phyloP scores from a whole-genome alignment of 345 rosid species.

The Linum usitatissimum region DNA sequence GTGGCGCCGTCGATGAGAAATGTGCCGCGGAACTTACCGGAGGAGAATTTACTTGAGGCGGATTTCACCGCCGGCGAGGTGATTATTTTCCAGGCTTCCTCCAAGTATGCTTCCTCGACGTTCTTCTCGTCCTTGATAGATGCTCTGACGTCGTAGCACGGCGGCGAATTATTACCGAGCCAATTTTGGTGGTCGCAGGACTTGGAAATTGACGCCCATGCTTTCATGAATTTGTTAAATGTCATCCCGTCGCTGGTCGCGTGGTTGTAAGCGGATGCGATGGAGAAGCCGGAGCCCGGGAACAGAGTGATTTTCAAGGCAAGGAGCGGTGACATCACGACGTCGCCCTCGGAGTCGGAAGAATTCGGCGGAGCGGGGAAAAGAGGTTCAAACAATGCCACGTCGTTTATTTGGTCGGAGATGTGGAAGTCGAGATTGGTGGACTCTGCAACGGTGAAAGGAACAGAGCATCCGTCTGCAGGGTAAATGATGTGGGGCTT shows the following conservation, averaged over 20 bases:
- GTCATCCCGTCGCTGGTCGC: background rate
- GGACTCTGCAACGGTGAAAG: constrained; percentile 20
- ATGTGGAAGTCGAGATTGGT: constrained; percentile 22
- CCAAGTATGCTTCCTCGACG: no score
- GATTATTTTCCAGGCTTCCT: no score
- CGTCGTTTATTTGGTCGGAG: constrained; percentile 1
- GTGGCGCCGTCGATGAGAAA: no score
- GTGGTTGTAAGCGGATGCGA: background rate
- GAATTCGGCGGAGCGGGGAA: background rate
- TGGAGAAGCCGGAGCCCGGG: background rate
- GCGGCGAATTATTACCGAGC: no score
- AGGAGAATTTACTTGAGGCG: no score
- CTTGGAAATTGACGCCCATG: no score
- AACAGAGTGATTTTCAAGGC: background rate
- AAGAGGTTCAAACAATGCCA: background rate
- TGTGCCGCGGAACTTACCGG: no score
- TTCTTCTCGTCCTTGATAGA: no score
- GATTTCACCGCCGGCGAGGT: no score
- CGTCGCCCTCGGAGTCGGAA: background rate
- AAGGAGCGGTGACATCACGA: background rate
- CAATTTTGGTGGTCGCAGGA: no score
- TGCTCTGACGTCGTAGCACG: no score
- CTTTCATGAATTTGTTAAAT: no score
- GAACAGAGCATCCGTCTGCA: constrained; percentile 18
- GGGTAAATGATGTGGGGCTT: constrained; percentile 20